These are phyloP conservation scores for Syzygium grande DNA, from an alignment of 345 rosid species.

Conservation along the genomic window DNA sequence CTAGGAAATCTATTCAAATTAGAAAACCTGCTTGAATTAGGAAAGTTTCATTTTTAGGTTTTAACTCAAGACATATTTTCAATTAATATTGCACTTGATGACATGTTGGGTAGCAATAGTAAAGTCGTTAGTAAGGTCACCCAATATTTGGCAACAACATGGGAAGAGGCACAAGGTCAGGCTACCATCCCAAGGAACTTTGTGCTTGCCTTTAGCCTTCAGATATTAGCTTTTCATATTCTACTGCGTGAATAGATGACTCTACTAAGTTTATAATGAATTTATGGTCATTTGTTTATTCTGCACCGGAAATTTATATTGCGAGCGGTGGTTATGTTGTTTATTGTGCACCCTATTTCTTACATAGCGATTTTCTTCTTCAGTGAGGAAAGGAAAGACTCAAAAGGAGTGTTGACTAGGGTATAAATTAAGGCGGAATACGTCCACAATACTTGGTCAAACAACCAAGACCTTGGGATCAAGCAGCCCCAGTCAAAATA, in stretches of 20 bases:
- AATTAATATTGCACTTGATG: conserved; percentile 50
- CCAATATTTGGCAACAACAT: conserved; percentile 47
- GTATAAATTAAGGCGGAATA: not conserved
- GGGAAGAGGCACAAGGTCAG: conserved; percentile 53
- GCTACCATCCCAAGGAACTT: conserved; percentile 59
- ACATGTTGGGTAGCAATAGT: conserved; percentile 59
- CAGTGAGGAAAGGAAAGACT: not conserved
- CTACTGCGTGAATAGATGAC: not conserved
- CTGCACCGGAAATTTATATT: not conserved
- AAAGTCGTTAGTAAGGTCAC: conserved; percentile 58
- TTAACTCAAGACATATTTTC: not conserved
- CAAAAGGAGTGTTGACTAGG: not conserved
- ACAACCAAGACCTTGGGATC: not conserved
- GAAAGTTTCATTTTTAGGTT: not conserved
- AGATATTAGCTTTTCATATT: not conserved
- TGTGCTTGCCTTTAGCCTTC: not conserved
- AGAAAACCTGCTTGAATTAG: not conserved
- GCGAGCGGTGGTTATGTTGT: not conserved
- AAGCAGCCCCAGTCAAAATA: not conserved
- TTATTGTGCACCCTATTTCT: not conserved
- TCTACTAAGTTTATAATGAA: not conserved
- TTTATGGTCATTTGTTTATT: not conserved
- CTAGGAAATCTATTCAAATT: not conserved
- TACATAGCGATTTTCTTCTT: not conserved
- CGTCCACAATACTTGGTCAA: no score